These are phyloP conservation scores for Candolleomyces efflorescens DNA, from an alignment of 768 basidiomycete genomes.

Conservation along the genomic window DNA sequence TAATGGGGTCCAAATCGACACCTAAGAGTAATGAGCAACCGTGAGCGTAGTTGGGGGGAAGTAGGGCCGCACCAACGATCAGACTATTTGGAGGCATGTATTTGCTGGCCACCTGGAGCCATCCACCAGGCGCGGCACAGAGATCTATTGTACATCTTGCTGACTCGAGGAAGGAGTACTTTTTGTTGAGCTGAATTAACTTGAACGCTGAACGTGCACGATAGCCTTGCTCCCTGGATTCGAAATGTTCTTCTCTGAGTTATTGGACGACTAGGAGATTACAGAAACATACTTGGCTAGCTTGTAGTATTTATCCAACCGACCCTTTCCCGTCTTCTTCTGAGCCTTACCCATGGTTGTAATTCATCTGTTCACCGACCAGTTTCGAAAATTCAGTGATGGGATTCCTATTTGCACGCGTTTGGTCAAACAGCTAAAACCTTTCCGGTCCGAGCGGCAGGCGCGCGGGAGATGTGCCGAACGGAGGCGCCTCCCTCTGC, in stretches of 20 bases:
- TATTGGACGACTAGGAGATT: slow-evolving; percentile 4
- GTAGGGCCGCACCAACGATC: slow-evolving; percentile 67
- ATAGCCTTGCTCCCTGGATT: slow-evolving; percentile 91
- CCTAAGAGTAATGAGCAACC: slow-evolving; percentile 39
- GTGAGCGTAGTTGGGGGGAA: neutral
- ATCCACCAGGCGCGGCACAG: slow-evolving; percentile 98
- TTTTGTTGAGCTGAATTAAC: slow-evolving; percentile 97
- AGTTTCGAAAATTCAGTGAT: slow-evolving; percentile 11
- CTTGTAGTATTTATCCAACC: slow-evolving; percentile 96
- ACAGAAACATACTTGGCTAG: slow-evolving; percentile 67
- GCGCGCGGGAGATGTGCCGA: neutral
- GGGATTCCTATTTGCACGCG: neutral
- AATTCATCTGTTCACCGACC: neutral
- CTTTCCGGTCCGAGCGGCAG: neutral
- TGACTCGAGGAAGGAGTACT: slow-evolving; percentile 86
- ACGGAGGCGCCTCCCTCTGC: neutral
- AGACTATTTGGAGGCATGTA: slow-evolving; percentile 93
- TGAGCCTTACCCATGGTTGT: slow-evolving; percentile 67
- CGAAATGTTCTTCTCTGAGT: slow-evolving; percentile 10
- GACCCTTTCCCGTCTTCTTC: slow-evolving; percentile 95
- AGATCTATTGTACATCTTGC: slow-evolving; percentile 95
- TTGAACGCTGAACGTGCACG: slow-evolving; percentile 99
- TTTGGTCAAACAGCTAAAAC: neutral
- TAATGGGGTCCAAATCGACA: slow-evolving; percentile 95
- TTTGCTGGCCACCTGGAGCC: slow-evolving; percentile 98